Evolutionary conservation across 805 yeast genomes (phyloP).

Genomic region (Brettanomyces anomalus): DNA sequence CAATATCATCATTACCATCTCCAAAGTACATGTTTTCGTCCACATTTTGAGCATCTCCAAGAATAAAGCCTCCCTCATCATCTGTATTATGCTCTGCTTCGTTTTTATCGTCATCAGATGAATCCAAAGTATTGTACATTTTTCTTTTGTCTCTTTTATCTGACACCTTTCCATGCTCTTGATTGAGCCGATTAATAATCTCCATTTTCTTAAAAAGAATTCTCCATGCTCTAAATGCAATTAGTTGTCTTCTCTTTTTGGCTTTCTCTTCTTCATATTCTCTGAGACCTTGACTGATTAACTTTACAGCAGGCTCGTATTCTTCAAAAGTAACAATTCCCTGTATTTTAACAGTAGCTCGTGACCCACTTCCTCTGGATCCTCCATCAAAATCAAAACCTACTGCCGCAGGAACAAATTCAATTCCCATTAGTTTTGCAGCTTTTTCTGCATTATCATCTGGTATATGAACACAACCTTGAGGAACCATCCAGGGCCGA

Average conservation of each 20-base stretch:
- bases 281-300: slow-evolving; percentile 38
- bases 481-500: slow-evolving; percentile 73
- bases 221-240: slow-evolving; percentile 47
- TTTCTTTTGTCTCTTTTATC: slow-evolving; percentile 17
- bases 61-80: slow-evolving; percentile 17
- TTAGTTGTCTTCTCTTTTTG: slow-evolving; percentile 33
- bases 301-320: slow-evolving; percentile 48
- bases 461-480: slow-evolving; percentile 57
- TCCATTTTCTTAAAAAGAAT: slow-evolving; percentile 40
- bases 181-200: slow-evolving; percentile 37
- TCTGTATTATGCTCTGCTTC: slow-evolving; percentile 12
- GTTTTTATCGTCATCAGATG: not conserved
- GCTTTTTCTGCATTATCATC: slow-evolving; percentile 55
- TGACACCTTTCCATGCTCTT: slow-evolving; percentile 37
- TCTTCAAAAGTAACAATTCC: slow-evolving; percentile 71
- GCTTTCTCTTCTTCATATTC: slow-evolving; percentile 42
- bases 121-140: slow-evolving; percentile 4
- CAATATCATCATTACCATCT: slow-evolving; percentile 5
- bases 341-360: slow-evolving; percentile 53
- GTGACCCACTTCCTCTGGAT: slow-evolving; percentile 23
- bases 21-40: slow-evolving; percentile 2
- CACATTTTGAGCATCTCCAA: slow-evolving; percentile 5
- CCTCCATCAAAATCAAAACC: slow-evolving; percentile 64
- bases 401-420: slow-evolving; percentile 80
- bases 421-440: slow-evolving; percentile 59